Base-by-base conservation (phyloP, 2,329 filamentous ascomycete species). In the Sordariomycetes sp. region DNA sequence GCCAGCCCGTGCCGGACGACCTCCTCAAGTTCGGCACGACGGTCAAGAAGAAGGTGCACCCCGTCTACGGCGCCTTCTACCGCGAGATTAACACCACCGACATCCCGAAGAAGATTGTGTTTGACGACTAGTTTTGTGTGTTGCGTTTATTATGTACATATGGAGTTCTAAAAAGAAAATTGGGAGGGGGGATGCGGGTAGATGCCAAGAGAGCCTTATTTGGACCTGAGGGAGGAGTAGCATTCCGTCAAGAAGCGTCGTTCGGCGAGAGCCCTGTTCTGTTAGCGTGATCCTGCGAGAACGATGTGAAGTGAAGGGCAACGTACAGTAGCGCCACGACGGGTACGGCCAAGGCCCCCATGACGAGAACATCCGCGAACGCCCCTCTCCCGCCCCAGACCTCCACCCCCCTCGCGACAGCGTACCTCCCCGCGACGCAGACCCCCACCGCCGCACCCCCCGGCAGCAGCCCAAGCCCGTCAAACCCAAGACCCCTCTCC, bases 31-130 rank as follows among this genome's bases (percentile, higher is more conserved):
- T 97, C 65, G 94, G 94, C 66, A 96, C 91, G 24, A 97, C 93
- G 1, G 94, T 99, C 57, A 99, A 97, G 84, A 97, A 96, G 84
- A 97, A 97, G 90, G 83, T 86, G 54, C 94, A 99, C 75, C 89
- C 91, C 67, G 88, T 89, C 54, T 99, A 97, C 69, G 94, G 94
- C 59, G 90, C 91, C 35, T 97, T 97, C 71, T 96, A 89, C 79
- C 96, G 94, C 74, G 90, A 97, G 65, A 85, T 89, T 10, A 88
- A 90, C 65, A 86, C 86, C 71, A 89, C 82, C 70, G 88, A 93
- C 74, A 87, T 89, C 72, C 86, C 89, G 32, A 94, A 88, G 59
- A 97, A 96, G 79, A 96, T 97, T 69, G 92, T 85, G 53, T 97
- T 97, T 76, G 90, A 62, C 40, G 58, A 62, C 54, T 61, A 63